A percentile compares a stretch with the other conserved stretches of the same genome.
Conservation (phyloP, 2,329 filamentous ascomycete genomes). For the Ceratocystis eucalypticola region DNA sequence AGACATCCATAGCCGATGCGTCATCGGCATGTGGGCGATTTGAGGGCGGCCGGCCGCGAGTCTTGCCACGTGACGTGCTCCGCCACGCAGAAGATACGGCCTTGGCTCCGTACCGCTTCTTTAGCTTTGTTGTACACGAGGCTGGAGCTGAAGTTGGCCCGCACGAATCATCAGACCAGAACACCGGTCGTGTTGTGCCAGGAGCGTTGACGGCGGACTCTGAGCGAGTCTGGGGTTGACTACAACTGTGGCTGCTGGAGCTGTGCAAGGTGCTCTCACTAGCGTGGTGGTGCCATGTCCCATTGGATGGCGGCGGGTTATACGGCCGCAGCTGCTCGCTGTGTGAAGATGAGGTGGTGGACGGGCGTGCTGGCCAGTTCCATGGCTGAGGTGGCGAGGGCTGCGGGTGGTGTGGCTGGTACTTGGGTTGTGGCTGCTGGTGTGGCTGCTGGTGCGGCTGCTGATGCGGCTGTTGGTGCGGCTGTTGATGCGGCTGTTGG, state of each 20-base stretch:
- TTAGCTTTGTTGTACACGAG: constrained; percentile 31
- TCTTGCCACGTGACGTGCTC: constrained; percentile 39
- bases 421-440: background rate
- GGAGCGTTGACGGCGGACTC: too few species aligned
- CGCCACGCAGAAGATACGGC: constrained; percentile 88
- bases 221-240: too few species aligned
- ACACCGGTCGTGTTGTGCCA: constrained; percentile 31
- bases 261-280: too few species aligned
- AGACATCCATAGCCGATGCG: background rate
- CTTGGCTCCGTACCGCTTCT: constrained; percentile 56
- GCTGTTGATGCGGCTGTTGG: background rate
- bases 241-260: too few species aligned
- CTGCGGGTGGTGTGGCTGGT: background rate
- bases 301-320: background rate
- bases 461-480: background rate
- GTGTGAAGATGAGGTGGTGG: background rate
- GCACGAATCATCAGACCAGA: constrained; percentile 55
- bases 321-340: background rate
- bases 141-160: constrained; percentile 57
- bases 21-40: background rate
- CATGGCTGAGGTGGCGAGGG: background rate
- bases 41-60: constrained; percentile 60
- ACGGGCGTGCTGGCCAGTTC: background rate
- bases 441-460: background rate
- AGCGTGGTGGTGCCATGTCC: background rate